A percentile compares a stretch with the other conserved stretches of the same genome.
phyloP scores from a whole-genome alignment of 2,329 filamentous ascomycete species.

The Phialemoniopsis sp. region DNA sequence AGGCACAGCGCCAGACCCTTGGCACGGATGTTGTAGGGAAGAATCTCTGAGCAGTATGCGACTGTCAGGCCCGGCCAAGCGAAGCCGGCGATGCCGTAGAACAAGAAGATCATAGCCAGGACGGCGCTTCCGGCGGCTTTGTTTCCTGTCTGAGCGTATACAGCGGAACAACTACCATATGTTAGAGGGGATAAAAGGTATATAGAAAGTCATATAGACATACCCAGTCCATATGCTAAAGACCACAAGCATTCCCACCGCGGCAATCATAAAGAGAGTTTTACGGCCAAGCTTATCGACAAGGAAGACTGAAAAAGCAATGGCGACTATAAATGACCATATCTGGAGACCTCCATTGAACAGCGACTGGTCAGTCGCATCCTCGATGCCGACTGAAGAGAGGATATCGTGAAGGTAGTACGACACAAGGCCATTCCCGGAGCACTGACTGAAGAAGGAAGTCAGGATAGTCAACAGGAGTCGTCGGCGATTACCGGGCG shows the following conservation, averaged over 20 bases:
- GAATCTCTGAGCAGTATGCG: slow-evolving; percentile 40
- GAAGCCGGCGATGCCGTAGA: slow-evolving; percentile 30
- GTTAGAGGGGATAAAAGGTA: background rate
- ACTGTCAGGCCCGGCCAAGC: slow-evolving; percentile 34
- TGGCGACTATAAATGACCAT: slow-evolving; percentile 18
- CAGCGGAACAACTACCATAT: slow-evolving; percentile 6
- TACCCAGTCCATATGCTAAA: slow-evolving; percentile 17
- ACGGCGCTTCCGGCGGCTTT: slow-evolving; percentile 16
- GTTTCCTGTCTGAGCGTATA: slow-evolving; percentile 10
- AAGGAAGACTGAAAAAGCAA: slow-evolving; percentile 15
- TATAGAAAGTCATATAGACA: background rate
- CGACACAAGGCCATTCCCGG: slow-evolving; percentile 9
- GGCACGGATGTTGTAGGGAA: slow-evolving; percentile 29
- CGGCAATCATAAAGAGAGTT: slow-evolving; percentile 10
- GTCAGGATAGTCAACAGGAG: slow-evolving; percentile 20
- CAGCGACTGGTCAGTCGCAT: slow-evolving; percentile 5
- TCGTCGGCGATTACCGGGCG: slow-evolving; percentile 6
- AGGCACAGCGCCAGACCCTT: slow-evolving; percentile 24
- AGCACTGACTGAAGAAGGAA: slow-evolving; percentile 20
- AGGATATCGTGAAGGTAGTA: slow-evolving; percentile 9
- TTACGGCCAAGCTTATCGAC: slow-evolving; percentile 22
- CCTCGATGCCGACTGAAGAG: slow-evolving; percentile 9
- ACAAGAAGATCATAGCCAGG: slow-evolving; percentile 26
- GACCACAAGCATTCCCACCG: slow-evolving; percentile 18
- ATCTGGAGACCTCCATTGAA: slow-evolving; percentile 13